Evolutionary conservation across 2,329 filamentous ascomycete genomes (phyloP), one percentile per base, ranked within the genome.

Genomic region (Ophiosphaerella herpotricha): DNA sequence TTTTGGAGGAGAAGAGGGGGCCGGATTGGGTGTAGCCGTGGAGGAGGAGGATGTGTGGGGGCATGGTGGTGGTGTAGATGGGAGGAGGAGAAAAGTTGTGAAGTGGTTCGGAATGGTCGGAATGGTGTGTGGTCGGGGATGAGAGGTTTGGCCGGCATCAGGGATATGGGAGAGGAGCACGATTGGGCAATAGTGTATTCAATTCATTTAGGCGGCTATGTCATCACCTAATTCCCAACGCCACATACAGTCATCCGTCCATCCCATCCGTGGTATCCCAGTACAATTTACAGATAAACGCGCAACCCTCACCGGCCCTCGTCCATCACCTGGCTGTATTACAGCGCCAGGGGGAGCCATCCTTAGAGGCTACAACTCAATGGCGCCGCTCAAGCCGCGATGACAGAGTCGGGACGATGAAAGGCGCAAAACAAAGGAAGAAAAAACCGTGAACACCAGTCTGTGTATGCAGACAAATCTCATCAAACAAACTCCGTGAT

Each of bases 11-110:
- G 82, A 97, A 97, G 56, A 91, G 79, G 4, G 86, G 75, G 4
- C 92, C 91, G 24, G 90, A 95, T 79, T 97, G 93, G 7, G 93
- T 96, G 82, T 86, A 97, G 74, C 93, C 89, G 63, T 81, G 78
- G 11, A 81, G 74, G 77, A 79, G 79, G 51, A 81, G 71, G 52
- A 81, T 71, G 26, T 29, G 43, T 49, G 31, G 60, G 48, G 55
- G 60, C 42, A 31, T 39, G 56, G 16, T 56, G 47, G 29, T 48
- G 38, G 40, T 48, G 38, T 43, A 50, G 29, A 44, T 18, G 33
- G 42, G 39, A 24, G 29, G 39, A 24, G 31, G 24, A 21, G 26
- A 6, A 11, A 8, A 29, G 26, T 8, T 7, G 26, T 29, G 4
- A 29, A 29, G 26, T 21, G 18, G 18, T 29, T 29, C 26, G 26